These are phyloP conservation scores for Aspergillus neoniger DNA, from an alignment of 2,329 filamentous ascomycete genomes.

Conservation along the genomic window DNA sequence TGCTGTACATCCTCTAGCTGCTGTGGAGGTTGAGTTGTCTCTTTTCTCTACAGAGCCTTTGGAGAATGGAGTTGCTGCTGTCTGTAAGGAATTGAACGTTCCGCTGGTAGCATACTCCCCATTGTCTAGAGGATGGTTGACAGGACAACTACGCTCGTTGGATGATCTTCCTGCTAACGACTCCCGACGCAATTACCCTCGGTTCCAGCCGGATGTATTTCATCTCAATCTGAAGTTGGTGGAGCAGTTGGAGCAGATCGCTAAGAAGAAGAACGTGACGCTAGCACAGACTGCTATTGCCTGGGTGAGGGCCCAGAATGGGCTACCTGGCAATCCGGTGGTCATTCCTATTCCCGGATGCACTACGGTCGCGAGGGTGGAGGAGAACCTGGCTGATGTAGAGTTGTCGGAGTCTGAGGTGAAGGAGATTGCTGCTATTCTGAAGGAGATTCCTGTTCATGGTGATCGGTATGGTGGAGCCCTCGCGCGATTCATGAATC, in stretches of 20 bases:
- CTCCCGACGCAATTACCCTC: conserved; percentile 52
- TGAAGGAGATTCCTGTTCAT: background rate
- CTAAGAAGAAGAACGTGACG: conserved; percentile 61
- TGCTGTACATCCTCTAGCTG: conserved; percentile 8
- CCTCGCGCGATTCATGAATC: background rate
- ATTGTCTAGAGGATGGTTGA: conserved; percentile 62
- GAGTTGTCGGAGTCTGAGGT: conserved; percentile 32
- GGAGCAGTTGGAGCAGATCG: conserved; percentile 58
- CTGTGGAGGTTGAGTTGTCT: conserved; percentile 9
- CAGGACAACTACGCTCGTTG: conserved; percentile 52
- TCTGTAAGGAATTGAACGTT: conserved; percentile 65
- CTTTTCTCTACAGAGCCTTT: conserved; percentile 14
- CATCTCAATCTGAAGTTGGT: conserved; percentile 66
- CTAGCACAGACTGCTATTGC: conserved; percentile 66
- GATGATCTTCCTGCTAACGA: conserved; percentile 58
- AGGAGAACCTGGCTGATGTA: conserved; percentile 34
- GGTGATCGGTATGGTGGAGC: conserved; percentile 10
- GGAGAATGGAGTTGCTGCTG: conserved; percentile 47
- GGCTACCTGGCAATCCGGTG: conserved; percentile 54
- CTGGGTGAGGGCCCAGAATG: conserved; percentile 59
- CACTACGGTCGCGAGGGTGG: conserved; percentile 26
- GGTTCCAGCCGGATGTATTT: conserved; percentile 66
- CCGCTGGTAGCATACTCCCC: conserved; percentile 74
- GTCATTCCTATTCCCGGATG: conserved; percentile 37
- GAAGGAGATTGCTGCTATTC: conserved; percentile 24